Percentiles rank a stretch among this genome's conserved stretches.
Conservation (phyloP, 2,329 filamentous ascomycete species). For the Arthrobotrys entomopaga region DNA sequence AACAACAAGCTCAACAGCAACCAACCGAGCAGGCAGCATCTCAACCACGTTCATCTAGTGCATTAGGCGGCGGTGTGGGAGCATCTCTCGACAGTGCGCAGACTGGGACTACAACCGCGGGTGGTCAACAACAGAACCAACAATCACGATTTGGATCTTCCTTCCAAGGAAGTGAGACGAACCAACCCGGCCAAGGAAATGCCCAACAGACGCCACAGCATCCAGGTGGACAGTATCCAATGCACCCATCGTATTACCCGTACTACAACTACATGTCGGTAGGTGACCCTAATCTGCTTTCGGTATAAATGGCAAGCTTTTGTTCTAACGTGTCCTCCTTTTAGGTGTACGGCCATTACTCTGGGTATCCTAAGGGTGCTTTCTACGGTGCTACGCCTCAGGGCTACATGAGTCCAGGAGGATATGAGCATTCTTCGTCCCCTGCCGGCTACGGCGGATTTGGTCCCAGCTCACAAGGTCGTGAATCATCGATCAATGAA, state of each 20-base stretch:
- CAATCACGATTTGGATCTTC: constrained; percentile 49
- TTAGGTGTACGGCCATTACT: constrained; percentile 44
- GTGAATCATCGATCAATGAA: constrained; percentile 57
- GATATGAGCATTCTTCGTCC: constrained; percentile 72
- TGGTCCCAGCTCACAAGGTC: constrained; percentile 57
- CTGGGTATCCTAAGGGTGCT: constrained; percentile 38
- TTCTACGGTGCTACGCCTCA: constrained; percentile 71
- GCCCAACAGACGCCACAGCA: constrained; percentile 68
- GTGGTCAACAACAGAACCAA: constrained; percentile 90
- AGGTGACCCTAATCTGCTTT: constrained; percentile 66
- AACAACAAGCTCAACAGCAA: constrained; percentile 63
- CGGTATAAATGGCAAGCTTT: background rate
- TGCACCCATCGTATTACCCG: constrained; percentile 70
- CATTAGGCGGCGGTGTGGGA: constrained; percentile 72
- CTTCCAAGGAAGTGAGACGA: constrained; percentile 61
- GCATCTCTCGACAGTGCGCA: constrained; percentile 71
- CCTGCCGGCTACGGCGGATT: constrained; percentile 71
- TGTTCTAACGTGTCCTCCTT: constrained; percentile 62
- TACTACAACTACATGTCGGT: constrained; percentile 72
- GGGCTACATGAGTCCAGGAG: constrained; percentile 68
- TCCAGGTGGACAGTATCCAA: constrained; percentile 68
- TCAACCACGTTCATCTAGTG: constrained; percentile 80
- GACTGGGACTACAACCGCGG: constrained; percentile 64
- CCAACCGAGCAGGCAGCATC: constrained; percentile 75
- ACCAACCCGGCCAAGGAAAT: constrained; percentile 77